These are phyloP conservation scores for Xylaria curta DNA, from an alignment of 495 filamentous ascomycete species.

Conservation along the genomic window DNA sequence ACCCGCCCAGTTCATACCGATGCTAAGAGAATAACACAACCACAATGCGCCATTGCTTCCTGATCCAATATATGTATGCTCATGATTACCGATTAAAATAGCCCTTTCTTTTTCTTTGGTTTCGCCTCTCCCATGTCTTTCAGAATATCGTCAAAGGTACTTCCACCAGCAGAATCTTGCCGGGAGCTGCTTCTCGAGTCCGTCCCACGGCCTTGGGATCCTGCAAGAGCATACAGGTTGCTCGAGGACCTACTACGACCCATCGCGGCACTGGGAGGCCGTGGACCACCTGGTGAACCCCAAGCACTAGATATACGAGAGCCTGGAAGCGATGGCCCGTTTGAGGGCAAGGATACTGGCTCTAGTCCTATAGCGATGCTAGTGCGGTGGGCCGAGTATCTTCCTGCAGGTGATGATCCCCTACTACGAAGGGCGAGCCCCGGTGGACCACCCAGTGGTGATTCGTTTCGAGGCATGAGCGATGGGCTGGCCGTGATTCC, in stretches of 20 bases:
- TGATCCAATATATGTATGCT: slow-evolving; percentile 23
- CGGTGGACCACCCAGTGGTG: slow-evolving; percentile 40
- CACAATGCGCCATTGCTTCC: slow-evolving; percentile 28
- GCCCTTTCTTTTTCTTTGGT: slow-evolving; percentile 52
- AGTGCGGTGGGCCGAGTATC: slow-evolving; percentile 43
- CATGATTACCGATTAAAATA: slow-evolving; percentile 41
- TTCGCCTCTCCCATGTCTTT: slow-evolving; percentile 50
- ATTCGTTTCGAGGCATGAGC: slow-evolving; percentile 34
- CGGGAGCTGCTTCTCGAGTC: slow-evolving; percentile 37
- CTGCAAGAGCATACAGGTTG: slow-evolving; percentile 34
- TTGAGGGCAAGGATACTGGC: slow-evolving; percentile 41
- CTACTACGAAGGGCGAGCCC: slow-evolving; percentile 41
- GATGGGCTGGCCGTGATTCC: slow-evolving; percentile 33
- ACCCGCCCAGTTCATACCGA: slow-evolving; percentile 28
- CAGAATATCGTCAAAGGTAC: slow-evolving; percentile 73
- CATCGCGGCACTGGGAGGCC: slow-evolving; percentile 36
- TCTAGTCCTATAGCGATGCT: slow-evolving; percentile 57
- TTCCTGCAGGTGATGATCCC: slow-evolving; percentile 40
- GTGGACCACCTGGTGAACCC: slow-evolving; percentile 36
- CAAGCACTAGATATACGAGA: slow-evolving; percentile 36
- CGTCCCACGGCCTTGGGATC: slow-evolving; percentile 19
- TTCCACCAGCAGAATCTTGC: slow-evolving; percentile 51
- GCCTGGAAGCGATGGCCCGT: slow-evolving; percentile 29
- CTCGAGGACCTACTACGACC: slow-evolving; percentile 39
- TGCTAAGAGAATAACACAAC: slow-evolving; percentile 23